Conservation (phyloP, 768 basidiomycete species). For the Sarcomyxa edulis region DNA sequence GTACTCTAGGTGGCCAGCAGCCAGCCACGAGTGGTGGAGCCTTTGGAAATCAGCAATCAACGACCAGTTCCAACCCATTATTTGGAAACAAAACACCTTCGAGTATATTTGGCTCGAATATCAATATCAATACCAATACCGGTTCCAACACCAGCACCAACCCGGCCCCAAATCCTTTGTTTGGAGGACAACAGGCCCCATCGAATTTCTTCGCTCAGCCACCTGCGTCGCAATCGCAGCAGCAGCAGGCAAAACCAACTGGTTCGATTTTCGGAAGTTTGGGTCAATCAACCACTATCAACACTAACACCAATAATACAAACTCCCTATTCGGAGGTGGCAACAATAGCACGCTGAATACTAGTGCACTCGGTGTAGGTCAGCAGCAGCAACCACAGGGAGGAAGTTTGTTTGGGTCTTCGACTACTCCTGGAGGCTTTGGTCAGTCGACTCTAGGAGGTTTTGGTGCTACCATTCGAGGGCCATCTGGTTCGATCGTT, state of each 20-base stretch:
- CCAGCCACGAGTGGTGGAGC: constrained; percentile 18
- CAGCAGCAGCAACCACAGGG: constrained; percentile 18
- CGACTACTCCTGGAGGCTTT: too few relatives aligned
- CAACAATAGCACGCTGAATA: constrained; percentile 19
- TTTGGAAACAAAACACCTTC: constrained; percentile 29
- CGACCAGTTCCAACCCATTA: constrained; percentile 11
- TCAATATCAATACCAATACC: constrained; percentile 22
- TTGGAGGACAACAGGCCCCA: constrained; percentile 16
- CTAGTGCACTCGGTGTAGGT: constrained; percentile 30
- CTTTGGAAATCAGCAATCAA: constrained; percentile 22
- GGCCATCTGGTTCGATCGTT: constrained; percentile 31
- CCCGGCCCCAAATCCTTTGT: constrained; percentile 19
- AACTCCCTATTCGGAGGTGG: constrained; percentile 7
- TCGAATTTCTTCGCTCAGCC: constrained; percentile 20
- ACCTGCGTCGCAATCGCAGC: constrained; percentile 18
- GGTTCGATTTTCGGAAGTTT: constrained; percentile 17
- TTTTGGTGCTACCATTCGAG: constrained; percentile 24
- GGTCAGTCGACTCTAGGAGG: constrained; percentile 28
- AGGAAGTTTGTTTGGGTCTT: constrained; percentile 16
- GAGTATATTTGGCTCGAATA: constrained; percentile 16
- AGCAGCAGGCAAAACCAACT: constrained; percentile 17
- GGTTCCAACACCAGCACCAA: constrained; percentile 22
- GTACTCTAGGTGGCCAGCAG: constrained; percentile 19
- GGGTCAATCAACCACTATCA: constrained; percentile 17
- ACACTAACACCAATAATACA: constrained; percentile 11